Percentiles rank a stretch among this genome's conserved stretches.
Conservation (phyloP, 768 basidiomycete genomes). For the Leccinum disarticulatum region DNA sequence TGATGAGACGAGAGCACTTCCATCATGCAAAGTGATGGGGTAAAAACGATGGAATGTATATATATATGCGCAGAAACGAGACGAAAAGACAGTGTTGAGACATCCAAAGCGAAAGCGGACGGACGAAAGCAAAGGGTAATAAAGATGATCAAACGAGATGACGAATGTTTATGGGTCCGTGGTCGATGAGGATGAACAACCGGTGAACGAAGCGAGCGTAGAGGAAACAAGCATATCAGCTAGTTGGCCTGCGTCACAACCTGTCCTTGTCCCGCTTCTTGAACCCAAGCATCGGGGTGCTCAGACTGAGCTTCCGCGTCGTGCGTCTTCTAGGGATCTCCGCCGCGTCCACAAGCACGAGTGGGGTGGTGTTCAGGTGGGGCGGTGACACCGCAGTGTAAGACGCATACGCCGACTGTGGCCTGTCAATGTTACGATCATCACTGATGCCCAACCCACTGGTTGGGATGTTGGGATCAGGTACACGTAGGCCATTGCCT, state of each 20-base stretch:
- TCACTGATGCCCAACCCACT: slow-evolving; percentile 4
- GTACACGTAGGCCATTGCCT: neutral
- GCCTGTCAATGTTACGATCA: slow-evolving; percentile 8
- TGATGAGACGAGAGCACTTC: slow-evolving; percentile 13
- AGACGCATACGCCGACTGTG: slow-evolving; percentile 30
- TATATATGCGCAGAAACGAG: slow-evolving; percentile 1
- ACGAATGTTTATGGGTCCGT: neutral
- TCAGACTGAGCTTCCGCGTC: slow-evolving; percentile 68
- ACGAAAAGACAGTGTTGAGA: neutral
- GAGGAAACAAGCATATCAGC: neutral
- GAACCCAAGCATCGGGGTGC: slow-evolving; percentile 56
- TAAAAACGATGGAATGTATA: slow-evolving; percentile 6
- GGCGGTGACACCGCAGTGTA: slow-evolving; percentile 17
- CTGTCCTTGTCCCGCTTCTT: slow-evolving; percentile 53
- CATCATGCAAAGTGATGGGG: slow-evolving; percentile 12
- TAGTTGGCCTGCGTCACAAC: slow-evolving; percentile 25
- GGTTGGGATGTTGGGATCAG: slow-evolving; percentile 1
- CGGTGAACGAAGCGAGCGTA: neutral
- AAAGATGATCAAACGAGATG: slow-evolving; percentile 27
- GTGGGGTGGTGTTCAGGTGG: slow-evolving; percentile 17
- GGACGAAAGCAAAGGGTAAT: slow-evolving; percentile 23
- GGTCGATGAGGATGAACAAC: neutral
- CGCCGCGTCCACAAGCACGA: slow-evolving; percentile 19
- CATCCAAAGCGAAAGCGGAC: slow-evolving; percentile 1
- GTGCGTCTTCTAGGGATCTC: slow-evolving; percentile 36